Conservation (phyloP, 2,329 filamentous ascomycete genomes). For the Fusarium chuoi region DNA sequence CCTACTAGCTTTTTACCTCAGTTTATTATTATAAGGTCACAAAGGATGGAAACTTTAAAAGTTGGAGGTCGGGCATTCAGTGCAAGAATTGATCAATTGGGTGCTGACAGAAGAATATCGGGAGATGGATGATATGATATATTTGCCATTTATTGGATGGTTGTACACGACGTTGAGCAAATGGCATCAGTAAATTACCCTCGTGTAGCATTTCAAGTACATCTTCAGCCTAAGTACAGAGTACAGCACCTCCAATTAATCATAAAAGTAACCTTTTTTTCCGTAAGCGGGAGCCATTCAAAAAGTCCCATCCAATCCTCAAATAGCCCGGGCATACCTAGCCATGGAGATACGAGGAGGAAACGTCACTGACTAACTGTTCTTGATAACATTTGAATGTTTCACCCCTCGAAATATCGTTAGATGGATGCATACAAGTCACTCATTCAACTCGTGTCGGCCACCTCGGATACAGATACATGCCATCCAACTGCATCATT, state of each 20-base stretch:
- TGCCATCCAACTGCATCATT: neutral
- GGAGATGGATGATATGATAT: neutral
- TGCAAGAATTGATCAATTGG: neutral
- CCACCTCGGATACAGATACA: neutral
- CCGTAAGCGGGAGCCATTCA: slow-evolving; percentile 3
- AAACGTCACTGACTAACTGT: neutral
- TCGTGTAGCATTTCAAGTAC: neutral
- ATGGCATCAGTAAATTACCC: neutral
- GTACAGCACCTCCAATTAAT: neutral
- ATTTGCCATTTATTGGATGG: neutral
- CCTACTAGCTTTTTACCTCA: neutral
- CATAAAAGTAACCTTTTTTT: slow-evolving; percentile 6
- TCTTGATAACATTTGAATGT: neutral
- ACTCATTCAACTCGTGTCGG: neutral
- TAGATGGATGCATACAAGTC: slow-evolving; percentile 3
- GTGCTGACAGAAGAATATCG: neutral
- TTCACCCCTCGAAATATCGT: neutral
- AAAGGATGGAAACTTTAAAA: slow-evolving; percentile 10
- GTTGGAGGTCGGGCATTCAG: slow-evolving; percentile 2
- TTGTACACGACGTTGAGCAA: neutral
- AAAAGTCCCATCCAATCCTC: neutral
- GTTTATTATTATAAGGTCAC: neutral
- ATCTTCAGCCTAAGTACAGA: neutral
- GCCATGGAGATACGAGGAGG: neutral
- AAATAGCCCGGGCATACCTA: neutral